phyloP scores from a whole-genome alignment of 2,329 filamentous ascomycete species.

The Fusarium heterosporum region DNA sequence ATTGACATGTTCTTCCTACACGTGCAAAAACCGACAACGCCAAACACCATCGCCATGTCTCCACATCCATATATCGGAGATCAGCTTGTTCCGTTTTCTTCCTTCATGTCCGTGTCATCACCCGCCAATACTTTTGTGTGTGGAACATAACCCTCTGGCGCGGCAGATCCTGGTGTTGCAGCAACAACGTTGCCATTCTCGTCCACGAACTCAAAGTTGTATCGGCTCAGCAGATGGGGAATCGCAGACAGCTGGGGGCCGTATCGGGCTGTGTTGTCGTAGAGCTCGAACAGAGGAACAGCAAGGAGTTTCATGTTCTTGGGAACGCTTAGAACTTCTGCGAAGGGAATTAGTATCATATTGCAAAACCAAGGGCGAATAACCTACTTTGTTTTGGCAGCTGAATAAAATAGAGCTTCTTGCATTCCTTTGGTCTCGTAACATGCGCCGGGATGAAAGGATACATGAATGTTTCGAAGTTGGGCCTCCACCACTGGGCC shows the following conservation, averaged over 20 bases:
- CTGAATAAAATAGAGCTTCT: conserved; percentile 98
- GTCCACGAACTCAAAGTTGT: conserved; percentile 98
- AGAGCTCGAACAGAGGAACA: conserved; percentile 95
- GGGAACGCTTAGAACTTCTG: conserved; percentile 93
- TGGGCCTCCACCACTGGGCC: conserved; percentile 98
- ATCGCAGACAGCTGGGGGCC: conserved; percentile 97
- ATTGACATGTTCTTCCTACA: conserved; percentile 27
- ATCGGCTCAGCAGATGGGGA: conserved; percentile 91
- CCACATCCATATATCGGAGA: conserved; percentile 35
- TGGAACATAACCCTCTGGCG: conserved; percentile 68
- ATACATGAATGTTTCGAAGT: conserved; percentile 99
- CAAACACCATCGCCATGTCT: conserved; percentile 54
- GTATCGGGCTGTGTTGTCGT: conserved; percentile 95
- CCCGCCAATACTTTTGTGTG: conserved; percentile 74
- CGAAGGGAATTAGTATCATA: conserved; percentile 9
- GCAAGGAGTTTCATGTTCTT: conserved; percentile 99
- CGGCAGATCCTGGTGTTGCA: conserved; percentile 78
- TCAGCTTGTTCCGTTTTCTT: conserved; percentile 56
- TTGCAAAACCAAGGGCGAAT: background rate
- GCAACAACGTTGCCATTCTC: conserved; percentile 90
- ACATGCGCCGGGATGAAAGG: conserved; percentile 97
- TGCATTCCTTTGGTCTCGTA: conserved; percentile 97
- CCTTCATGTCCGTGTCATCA: conserved; percentile 71
- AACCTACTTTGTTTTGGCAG: conserved; percentile 84
- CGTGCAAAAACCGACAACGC: conserved; percentile 43